A percentile compares a stretch with the other conserved stretches of the same genome.
Evolutionary conservation across 2,329 filamentous ascomycete species (phyloP).

Genomic region (Penicillium sp.): DNA sequence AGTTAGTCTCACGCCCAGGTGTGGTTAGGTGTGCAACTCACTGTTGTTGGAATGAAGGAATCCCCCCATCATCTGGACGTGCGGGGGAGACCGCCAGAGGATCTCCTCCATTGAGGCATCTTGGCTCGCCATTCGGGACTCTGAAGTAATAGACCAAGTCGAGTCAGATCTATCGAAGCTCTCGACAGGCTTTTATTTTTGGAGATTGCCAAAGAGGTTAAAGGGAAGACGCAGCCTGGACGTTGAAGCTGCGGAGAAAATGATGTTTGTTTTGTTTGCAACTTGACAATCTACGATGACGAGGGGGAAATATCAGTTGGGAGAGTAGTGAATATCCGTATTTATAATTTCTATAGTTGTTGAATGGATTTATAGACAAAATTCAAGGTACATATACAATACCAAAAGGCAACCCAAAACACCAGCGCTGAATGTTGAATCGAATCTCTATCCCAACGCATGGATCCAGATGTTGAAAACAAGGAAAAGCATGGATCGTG

Average conservation of each 20-base stretch:
- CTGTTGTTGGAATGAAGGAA: constrained; percentile 46
- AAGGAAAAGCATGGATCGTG: constrained; percentile 11
- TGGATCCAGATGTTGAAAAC: constrained; percentile 29
- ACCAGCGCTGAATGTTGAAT: constrained; percentile 34
- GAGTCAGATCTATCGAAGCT: not conserved
- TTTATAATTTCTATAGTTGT: not conserved
- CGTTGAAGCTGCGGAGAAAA: constrained; percentile 8
- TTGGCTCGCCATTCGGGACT: constrained; percentile 31
- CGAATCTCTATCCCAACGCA: constrained; percentile 11
- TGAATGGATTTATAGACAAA: not conserved
- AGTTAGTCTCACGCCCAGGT: not conserved
- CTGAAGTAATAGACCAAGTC: not conserved
- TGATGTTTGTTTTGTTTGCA: constrained; percentile 32
- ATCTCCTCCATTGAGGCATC: constrained; percentile 43
- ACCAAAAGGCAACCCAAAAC: constrained; percentile 6
- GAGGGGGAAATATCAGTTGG: not conserved
- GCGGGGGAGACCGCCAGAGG: constrained; percentile 44
- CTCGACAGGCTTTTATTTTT: not conserved
- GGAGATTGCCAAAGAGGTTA: not conserved
- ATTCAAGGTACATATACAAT: not conserved
- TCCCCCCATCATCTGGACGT: constrained; percentile 46
- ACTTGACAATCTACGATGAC: not conserved
- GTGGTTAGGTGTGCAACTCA: constrained; percentile 19
- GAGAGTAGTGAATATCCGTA: not conserved
- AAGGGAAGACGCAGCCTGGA: not conserved